Percentiles rank a stretch among this genome's conserved stretches.
These are phyloP conservation scores for Cryptococcus amylolentus DNA, from an alignment of 1,284 basidiomycete genomes.

Conservation along the genomic window DNA sequence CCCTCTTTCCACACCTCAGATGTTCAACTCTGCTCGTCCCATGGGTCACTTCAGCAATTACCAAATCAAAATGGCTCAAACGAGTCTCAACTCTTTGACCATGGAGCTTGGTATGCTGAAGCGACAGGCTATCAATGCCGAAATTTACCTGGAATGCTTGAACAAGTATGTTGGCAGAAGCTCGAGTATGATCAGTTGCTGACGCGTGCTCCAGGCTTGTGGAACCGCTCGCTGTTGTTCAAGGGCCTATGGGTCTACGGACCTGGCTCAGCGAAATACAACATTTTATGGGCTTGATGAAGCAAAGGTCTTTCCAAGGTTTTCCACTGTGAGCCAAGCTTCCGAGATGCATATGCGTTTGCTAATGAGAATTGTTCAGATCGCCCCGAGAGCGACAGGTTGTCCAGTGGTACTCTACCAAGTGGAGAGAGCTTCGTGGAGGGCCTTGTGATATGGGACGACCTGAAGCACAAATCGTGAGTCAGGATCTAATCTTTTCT, in stretches of 20 bases:
- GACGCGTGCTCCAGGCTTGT: conserved; percentile 22
- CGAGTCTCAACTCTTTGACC: conserved; percentile 26
- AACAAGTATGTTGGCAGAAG: conserved; percentile 27
- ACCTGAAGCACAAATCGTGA: conserved; percentile 42
- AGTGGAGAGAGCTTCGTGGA: conserved; percentile 38
- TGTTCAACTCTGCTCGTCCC: conserved; percentile 34
- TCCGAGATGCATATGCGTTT: neutral
- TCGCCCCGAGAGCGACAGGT: conserved; percentile 33
- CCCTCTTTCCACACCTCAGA: conserved; percentile 10
- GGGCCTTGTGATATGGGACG: conserved; percentile 43
- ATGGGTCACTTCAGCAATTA: conserved; percentile 34
- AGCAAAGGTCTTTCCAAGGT: conserved; percentile 33
- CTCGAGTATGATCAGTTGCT: neutral
- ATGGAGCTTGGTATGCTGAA: conserved; percentile 35
- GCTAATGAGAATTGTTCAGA: conserved; percentile 9
- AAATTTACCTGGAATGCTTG: conserved; percentile 32
- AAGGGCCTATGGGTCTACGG: conserved; percentile 31
- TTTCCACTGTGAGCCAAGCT: conserved; percentile 27
- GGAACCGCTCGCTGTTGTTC: conserved; percentile 32
- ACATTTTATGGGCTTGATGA: conserved; percentile 28
- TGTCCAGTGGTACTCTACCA: conserved; percentile 32
- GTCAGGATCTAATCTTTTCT: neutral
- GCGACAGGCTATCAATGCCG: conserved; percentile 22
- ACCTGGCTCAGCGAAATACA: conserved; percentile 38
- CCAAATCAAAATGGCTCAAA: conserved; percentile 33